Percentiles rank a stretch among this genome's conserved stretches.
Evolutionary conservation across 164 flowering plant genomes (phyloP).

Genomic region (Chimonanthus salicifolius): DNA sequence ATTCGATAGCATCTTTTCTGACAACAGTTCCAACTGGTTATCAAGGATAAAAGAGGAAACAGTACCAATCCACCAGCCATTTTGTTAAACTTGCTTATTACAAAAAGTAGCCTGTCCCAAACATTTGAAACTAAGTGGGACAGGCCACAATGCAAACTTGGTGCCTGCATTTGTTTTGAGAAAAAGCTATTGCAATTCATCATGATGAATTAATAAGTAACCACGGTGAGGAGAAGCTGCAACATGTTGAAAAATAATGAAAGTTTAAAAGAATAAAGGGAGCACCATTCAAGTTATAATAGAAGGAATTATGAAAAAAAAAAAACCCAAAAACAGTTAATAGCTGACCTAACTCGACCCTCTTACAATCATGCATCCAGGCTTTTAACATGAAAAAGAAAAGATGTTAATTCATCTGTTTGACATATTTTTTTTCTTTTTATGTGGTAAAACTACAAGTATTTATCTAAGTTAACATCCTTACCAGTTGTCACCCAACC

Average conservation of each 20-base stretch:
- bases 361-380: neutral
- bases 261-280: neutral
- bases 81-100: neutral
- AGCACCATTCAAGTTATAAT: neutral
- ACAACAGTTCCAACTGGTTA: neutral
- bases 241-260: neutral
- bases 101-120: neutral
- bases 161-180: too few species aligned
- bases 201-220: too few species aligned
- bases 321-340: neutral
- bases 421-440: neutral
- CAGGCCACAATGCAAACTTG: neutral
- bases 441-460: neutral
- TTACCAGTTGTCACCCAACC: slow-evolving; percentile 93
- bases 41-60: too few species aligned
- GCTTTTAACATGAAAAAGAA: neutral
- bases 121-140: neutral
- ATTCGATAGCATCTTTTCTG: neutral
- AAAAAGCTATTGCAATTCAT: too few species aligned
- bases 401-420: neutral
- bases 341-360: neutral
- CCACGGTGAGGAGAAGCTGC: neutral
- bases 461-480: slow-evolving; percentile 4
- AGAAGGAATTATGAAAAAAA: neutral
- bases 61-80: neutral